phyloP scores from a whole-genome alignment of 2,329 filamentous ascomycete genomes.

The Epichloe hybrida region DNA sequence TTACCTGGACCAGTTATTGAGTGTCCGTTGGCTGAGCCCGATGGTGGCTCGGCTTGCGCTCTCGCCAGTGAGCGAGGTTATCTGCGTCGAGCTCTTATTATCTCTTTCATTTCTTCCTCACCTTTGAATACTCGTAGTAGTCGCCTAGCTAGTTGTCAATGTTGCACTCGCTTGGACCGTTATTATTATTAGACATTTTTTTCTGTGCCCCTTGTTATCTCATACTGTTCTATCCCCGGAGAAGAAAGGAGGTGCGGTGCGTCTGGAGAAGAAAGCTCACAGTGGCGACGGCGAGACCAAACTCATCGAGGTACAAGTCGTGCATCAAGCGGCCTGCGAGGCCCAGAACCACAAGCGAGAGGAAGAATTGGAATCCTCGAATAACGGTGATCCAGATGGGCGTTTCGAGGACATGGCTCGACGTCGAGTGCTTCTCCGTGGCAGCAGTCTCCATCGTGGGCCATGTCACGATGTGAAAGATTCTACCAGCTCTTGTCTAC shows the following conservation, averaged over 20 bases:
- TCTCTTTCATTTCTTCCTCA: too few relatives aligned
- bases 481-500: not conserved
- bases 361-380: constrained; percentile 26
- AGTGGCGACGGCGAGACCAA: constrained; percentile 27
- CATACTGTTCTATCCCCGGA: not conserved
- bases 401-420: constrained; percentile 23
- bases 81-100: too few relatives aligned
- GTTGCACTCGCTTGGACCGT: too few relatives aligned
- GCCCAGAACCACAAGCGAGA: constrained; percentile 30
- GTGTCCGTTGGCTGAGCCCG: too few relatives aligned
- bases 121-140: too few relatives aligned
- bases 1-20: too few relatives aligned
- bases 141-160: too few relatives aligned
- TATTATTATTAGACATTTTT: too few relatives aligned
- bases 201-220: too few relatives aligned
- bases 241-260: not conserved
- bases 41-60: too few relatives aligned
- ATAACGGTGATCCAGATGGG: constrained; percentile 30
- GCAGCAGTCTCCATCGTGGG: not conserved
- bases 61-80: too few relatives aligned
- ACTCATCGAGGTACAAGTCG: constrained; percentile 23
- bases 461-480: not conserved
- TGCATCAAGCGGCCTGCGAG: constrained; percentile 28
- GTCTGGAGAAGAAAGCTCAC: constrained; percentile 17
- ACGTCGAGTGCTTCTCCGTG: not conserved